phyloP scores from a whole-genome alignment of 2,329 filamentous ascomycete genomes.

The Escovopsis weberi region DNA sequence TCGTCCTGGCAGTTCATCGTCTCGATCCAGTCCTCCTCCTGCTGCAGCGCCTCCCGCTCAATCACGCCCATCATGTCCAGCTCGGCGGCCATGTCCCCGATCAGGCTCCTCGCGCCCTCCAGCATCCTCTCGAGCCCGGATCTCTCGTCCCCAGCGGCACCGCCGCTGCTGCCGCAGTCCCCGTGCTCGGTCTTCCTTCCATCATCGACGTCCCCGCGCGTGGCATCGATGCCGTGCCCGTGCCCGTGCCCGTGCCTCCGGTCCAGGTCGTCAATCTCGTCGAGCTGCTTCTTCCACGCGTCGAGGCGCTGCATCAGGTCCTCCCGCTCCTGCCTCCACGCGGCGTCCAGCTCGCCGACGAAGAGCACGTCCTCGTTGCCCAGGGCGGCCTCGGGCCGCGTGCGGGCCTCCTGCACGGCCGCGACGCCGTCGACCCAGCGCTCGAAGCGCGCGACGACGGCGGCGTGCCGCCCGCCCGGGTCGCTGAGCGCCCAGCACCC shows the following conservation, averaged over 20 bases:
- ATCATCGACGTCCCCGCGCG: no score
- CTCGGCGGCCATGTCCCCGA: conserved; percentile 48
- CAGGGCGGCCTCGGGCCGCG: conserved; percentile 18
- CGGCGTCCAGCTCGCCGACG: conserved; percentile 37
- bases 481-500: conserved; percentile 45
- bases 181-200: conserved; percentile 13
- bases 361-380: conserved; percentile 29
- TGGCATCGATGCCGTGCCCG: no score
- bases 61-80: conserved; percentile 47
- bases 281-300: conserved; percentile 34
- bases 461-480: conserved; percentile 38
- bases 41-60: conserved; percentile 38
- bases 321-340: conserved; percentile 45
- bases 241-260: not conserved
- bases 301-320: conserved; percentile 40
- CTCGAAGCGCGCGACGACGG: conserved; percentile 43
- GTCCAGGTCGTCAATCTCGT: conserved; percentile 20
- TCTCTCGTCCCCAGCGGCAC: conserved; percentile 14
- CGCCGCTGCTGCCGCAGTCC: not conserved
- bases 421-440: conserved; percentile 37
- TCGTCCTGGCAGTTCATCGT: conserved; percentile 32
- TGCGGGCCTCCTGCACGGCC: conserved; percentile 31
- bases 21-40: conserved; percentile 46
- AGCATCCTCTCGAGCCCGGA: conserved; percentile 34
- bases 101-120: conserved; percentile 30